Percentiles rank a stretch among this genome's conserved stretches.
phyloP scores from a whole-genome alignment of 2,329 filamentous ascomycete species.

The Cladosporium sp. region DNA sequence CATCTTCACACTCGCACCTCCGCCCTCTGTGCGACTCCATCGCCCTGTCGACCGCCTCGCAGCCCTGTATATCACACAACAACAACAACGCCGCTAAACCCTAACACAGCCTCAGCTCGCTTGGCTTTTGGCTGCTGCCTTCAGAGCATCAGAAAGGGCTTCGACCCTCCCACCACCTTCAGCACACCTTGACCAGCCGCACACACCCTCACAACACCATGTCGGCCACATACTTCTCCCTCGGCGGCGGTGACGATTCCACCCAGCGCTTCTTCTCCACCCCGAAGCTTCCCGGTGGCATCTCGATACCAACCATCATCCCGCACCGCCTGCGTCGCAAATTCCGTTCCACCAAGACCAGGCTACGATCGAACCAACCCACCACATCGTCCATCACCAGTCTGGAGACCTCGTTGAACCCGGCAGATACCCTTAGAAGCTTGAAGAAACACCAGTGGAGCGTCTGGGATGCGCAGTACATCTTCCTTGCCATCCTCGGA shows the following conservation, averaged over 20 bases:
- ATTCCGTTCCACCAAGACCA: slow-evolving; percentile 61
- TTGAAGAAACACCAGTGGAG: slow-evolving; percentile 79
- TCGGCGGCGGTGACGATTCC: slow-evolving; percentile 31
- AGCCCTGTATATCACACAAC: not conserved
- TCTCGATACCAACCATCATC: slow-evolving; percentile 54
- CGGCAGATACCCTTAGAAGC: slow-evolving; percentile 72
- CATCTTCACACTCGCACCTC: slow-evolving; percentile 3
- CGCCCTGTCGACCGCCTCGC: slow-evolving; percentile 10
- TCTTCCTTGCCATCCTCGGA: slow-evolving; percentile 69
- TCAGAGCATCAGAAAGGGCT: slow-evolving; percentile 25
- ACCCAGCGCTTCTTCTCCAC: slow-evolving; percentile 44
- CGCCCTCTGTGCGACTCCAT: slow-evolving; percentile 14
- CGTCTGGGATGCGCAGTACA: slow-evolving; percentile 80
- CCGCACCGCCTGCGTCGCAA: slow-evolving; percentile 67
- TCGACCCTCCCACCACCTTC: slow-evolving; percentile 27
- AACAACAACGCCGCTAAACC: slow-evolving; percentile 4
- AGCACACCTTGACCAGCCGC: slow-evolving; percentile 24
- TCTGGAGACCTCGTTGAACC: slow-evolving; percentile 79
- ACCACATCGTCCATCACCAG: slow-evolving; percentile 70
- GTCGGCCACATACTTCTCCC: slow-evolving; percentile 31
- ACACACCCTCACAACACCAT: slow-evolving; percentile 23
- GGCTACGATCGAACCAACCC: slow-evolving; percentile 62
- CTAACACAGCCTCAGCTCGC: slow-evolving; percentile 29
- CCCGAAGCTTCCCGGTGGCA: slow-evolving; percentile 42
- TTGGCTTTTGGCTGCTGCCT: slow-evolving; percentile 27